phyloP scores from a whole-genome alignment of 2,329 filamentous ascomycete genomes.

The Arthroderma sp. region DNA sequence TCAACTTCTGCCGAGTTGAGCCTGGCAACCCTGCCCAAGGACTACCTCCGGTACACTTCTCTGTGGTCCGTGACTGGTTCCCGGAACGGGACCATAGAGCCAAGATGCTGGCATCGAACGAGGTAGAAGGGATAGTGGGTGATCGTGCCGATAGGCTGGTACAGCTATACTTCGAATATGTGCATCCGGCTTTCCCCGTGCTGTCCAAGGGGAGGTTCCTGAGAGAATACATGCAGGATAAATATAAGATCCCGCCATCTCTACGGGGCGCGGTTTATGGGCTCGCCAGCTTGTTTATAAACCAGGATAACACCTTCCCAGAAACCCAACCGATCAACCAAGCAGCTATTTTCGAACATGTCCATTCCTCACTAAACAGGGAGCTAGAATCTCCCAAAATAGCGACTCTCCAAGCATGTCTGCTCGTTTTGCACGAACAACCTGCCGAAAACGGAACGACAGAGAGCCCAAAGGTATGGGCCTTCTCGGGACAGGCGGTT shows the following conservation, averaged over 20 bases:
- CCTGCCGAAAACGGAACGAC: background rate
- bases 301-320: background rate
- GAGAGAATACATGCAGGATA: background rate
- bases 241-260: background rate
- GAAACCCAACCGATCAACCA: background rate
- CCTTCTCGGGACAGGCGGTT: constrained; percentile 1
- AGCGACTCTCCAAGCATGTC: background rate
- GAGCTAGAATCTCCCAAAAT: background rate
- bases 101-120: constrained; percentile 30
- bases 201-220: background rate
- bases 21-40: constrained; percentile 26
- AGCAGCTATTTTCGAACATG: background rate
- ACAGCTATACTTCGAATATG: constrained; percentile 36
- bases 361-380: background rate
- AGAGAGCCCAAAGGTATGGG: background rate
- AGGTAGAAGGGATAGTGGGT: constrained; percentile 34
- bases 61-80: constrained; percentile 36
- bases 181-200: constrained; percentile 34
- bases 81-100: constrained; percentile 33
- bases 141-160: constrained; percentile 34
- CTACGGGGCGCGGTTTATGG: background rate
- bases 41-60: constrained; percentile 37
- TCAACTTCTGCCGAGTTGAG: constrained; percentile 36
- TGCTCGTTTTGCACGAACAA: constrained; percentile 1
- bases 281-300: background rate